Conservation (phyloP, 1,284 basidiomycete species). For the Gymnopus androsaceus region DNA sequence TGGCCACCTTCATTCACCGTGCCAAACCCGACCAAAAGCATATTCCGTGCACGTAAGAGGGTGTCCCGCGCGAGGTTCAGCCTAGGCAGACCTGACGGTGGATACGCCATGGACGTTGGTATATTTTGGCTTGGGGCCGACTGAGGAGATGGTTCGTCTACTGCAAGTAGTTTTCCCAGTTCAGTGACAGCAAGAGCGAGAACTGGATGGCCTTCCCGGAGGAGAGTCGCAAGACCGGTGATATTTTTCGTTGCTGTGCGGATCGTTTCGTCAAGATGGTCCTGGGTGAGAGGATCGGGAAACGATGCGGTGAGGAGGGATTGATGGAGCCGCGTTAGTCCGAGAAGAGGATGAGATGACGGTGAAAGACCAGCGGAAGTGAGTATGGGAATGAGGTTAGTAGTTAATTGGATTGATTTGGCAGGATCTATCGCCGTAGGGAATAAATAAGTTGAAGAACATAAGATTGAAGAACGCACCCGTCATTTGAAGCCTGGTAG, state of each 20-base stretch:
- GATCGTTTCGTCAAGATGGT: slow-evolving; percentile 63
- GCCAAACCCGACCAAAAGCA: slow-evolving; percentile 67
- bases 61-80: slow-evolving; percentile 66
- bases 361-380: slow-evolving; percentile 54
- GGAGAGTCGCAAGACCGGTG: slow-evolving; percentile 57
- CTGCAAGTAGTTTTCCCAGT: slow-evolving; percentile 77
- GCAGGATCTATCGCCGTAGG: slow-evolving; percentile 45
- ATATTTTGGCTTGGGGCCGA: slow-evolving; percentile 3
- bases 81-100: slow-evolving; percentile 63
- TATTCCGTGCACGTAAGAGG: slow-evolving; percentile 59
- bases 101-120: slow-evolving; percentile 41
- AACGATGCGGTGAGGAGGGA: slow-evolving; percentile 63
- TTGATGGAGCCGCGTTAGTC: slow-evolving; percentile 68
- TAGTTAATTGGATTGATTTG: slow-evolving; percentile 61
- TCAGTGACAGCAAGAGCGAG: slow-evolving; percentile 78
- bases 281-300: slow-evolving; percentile 39
- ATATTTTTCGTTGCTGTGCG: slow-evolving; percentile 56
- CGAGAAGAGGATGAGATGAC: slow-evolving; percentile 76
- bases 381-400: slow-evolving; percentile 65
- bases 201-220: slow-evolving; percentile 75
- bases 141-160: slow-evolving; percentile 59
- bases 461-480: slow-evolving; percentile 38
- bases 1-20: slow-evolving; percentile 59
- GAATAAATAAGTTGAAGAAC: not conserved
- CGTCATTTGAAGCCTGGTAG: slow-evolving; percentile 56